A percentile compares a stretch with the other conserved stretches of the same genome.
Conservation (phyloP, 371 early-diverging fungal species). For the Phascolomyces articulosus region DNA sequence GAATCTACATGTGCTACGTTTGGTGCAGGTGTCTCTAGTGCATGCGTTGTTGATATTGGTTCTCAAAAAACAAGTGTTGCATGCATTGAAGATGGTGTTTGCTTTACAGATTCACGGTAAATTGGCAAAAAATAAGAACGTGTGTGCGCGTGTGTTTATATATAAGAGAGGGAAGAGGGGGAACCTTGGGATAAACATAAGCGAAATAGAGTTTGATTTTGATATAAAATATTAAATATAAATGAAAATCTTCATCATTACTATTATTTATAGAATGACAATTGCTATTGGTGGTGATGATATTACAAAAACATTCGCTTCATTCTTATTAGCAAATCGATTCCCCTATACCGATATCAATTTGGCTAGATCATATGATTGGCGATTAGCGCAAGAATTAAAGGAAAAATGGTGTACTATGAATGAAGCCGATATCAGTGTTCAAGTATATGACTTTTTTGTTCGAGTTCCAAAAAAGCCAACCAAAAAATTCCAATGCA, state of each 20-base stretch:
- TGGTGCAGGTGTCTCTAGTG: conserved; percentile 87
- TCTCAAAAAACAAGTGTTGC: conserved; percentile 84
- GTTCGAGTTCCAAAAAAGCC: conserved; percentile 72
- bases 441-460: conserved; percentile 82
- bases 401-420: conserved; percentile 84
- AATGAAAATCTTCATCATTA: background rate
- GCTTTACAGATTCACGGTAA: conserved; percentile 68
- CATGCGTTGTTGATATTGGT: conserved; percentile 91
- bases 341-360: conserved; percentile 81
- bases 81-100: conserved; percentile 88
- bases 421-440: conserved; percentile 81
- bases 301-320: conserved; percentile 74
- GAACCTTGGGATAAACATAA: too few relatives aligned
- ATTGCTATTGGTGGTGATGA: conserved; percentile 83
- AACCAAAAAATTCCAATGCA: conserved; percentile 78
- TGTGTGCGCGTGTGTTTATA: too few relatives aligned
- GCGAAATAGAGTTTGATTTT: too few relatives aligned
- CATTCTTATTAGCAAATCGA: conserved; percentile 61
- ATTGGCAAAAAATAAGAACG: background rate
- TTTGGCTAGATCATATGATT: conserved; percentile 66
- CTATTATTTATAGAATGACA: conserved; percentile 17
- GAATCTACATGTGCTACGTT: conserved; percentile 84
- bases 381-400: conserved; percentile 70
- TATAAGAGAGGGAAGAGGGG: too few relatives aligned
- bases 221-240: background rate